These are phyloP conservation scores for Phytophthora melonis DNA, from an alignment of 352 stramenopile species.

Conservation along the genomic window DNA sequence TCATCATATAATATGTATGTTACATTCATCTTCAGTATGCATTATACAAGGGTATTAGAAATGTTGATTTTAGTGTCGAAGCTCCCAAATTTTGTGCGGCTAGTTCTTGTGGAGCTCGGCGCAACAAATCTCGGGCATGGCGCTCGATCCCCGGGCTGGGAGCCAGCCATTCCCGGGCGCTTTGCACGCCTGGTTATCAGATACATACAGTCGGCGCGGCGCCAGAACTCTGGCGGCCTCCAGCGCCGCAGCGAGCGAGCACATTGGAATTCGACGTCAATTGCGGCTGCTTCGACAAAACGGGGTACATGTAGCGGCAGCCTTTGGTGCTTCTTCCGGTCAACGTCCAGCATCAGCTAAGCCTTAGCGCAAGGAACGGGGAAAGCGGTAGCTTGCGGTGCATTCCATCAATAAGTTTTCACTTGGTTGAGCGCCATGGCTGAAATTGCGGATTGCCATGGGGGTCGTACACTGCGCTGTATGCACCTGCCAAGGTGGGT, in stretches of 20 bases:
- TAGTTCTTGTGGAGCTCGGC: conserved; percentile 23
- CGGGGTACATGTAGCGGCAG: too few relatives aligned
- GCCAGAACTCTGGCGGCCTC: not conserved
- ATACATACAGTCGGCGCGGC: conserved; percentile 12
- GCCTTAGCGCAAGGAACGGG: too few relatives aligned
- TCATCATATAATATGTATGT: too few relatives aligned
- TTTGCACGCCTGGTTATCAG: conserved; percentile 18
- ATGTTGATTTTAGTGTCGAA: not conserved
- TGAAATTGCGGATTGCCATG: too few relatives aligned
- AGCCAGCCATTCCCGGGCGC: conserved; percentile 27
- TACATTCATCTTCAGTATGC: not conserved
- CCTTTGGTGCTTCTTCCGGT: too few relatives aligned
- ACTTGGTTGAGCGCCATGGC: too few relatives aligned
- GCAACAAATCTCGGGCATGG: conserved; percentile 30
- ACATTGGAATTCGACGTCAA: conserved; percentile 7
- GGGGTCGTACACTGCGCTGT: too few relatives aligned
- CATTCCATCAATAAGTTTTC: too few relatives aligned
- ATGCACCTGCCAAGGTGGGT: too few relatives aligned
- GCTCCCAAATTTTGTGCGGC: conserved; percentile 4
- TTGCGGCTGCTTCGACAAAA: too few relatives aligned
- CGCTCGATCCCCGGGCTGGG: conserved; percentile 15
- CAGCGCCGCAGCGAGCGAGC: not conserved
- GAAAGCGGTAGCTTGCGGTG: too few relatives aligned
- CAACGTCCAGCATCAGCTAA: too few relatives aligned
- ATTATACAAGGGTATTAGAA: not conserved